Conservation (phyloP, 805 yeast genomes). For the Teunomyces pallodes region DNA sequence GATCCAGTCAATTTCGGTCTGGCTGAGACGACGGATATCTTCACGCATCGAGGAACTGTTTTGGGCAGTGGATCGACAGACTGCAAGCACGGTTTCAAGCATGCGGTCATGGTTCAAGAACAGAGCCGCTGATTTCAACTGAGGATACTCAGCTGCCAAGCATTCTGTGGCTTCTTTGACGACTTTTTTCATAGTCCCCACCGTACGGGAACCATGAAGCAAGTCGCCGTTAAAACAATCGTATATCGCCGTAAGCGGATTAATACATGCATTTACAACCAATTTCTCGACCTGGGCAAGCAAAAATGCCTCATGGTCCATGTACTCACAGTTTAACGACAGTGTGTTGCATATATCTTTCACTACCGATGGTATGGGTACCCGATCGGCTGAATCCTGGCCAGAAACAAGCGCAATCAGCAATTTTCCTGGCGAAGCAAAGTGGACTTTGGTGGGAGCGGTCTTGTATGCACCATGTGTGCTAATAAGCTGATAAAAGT, state of each 20-base stretch:
- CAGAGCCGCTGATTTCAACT: conserved; percentile 21
- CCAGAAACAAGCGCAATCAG: conserved; percentile 56
- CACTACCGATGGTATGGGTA: background rate
- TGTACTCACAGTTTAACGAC: conserved; percentile 24
- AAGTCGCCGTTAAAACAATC: conserved; percentile 80
- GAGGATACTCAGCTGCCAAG: conserved; percentile 30
- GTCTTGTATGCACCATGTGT: conserved; percentile 77
- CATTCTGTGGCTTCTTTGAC: conserved; percentile 47
- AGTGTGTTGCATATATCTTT: conserved; percentile 13
- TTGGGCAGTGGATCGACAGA: conserved; percentile 40
- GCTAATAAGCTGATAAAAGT: conserved; percentile 69
- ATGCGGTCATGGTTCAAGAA: conserved; percentile 34
- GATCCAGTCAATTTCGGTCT: conserved; percentile 77
- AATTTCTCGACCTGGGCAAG: conserved; percentile 71
- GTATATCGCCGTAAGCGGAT: conserved; percentile 75
- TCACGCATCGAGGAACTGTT: conserved; percentile 73
- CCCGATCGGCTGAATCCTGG: conserved; percentile 8
- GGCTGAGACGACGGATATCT: conserved; percentile 54
- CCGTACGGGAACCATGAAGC: conserved; percentile 34
- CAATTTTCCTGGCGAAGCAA: conserved; percentile 72
- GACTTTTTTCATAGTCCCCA: conserved; percentile 36
- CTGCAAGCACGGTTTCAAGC: conserved; percentile 28
- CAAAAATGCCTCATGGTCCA: conserved; percentile 43
- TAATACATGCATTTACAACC: conserved; percentile 77
- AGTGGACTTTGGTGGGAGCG: conserved; percentile 35